Evolutionary conservation across 768 basidiomycete genomes (phyloP).

Genomic region (Leucosporidium creatinivorum): DNA sequence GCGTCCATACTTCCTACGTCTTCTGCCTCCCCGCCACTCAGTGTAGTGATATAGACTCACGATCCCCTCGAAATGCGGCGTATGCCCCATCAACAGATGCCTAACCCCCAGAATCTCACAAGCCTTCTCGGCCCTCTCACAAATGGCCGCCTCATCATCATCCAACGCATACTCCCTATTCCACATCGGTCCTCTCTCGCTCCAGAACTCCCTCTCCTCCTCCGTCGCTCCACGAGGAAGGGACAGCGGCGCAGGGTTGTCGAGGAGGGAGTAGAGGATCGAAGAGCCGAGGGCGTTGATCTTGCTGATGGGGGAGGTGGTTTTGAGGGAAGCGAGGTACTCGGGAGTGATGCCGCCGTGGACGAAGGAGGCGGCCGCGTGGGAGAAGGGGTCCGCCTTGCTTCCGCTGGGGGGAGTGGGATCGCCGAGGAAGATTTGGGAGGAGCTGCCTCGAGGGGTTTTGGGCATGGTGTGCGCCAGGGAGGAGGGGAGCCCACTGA

Average conservation of each 20-base stretch:
- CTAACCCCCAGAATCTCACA: slow-evolving; percentile 68
- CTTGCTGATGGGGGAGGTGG: slow-evolving; percentile 48
- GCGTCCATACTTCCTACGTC: too few species aligned
- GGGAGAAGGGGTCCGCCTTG: slow-evolving; percentile 53
- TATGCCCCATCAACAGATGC: slow-evolving; percentile 93
- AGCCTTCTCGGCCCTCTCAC: slow-evolving; percentile 63
- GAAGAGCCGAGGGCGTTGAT: slow-evolving; percentile 70
- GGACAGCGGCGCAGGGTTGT: slow-evolving; percentile 41
- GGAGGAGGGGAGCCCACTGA: slow-evolving; percentile 18
- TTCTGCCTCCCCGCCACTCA: too few species aligned
- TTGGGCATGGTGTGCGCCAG: slow-evolving; percentile 65
- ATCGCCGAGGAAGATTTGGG: slow-evolving; percentile 38
- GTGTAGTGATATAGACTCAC: slow-evolving; percentile 47
- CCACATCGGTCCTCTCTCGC: slow-evolving; percentile 63
- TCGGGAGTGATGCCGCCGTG: slow-evolving; percentile 82
- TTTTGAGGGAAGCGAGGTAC: slow-evolving; percentile 53
- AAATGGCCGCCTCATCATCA: slow-evolving; percentile 58
- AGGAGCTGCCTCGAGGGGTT: slow-evolving; percentile 38
- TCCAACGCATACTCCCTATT: slow-evolving; percentile 87
- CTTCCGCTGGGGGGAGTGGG: slow-evolving; percentile 49
- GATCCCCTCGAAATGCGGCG: slow-evolving; percentile 83
- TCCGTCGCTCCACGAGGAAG: slow-evolving; percentile 59
- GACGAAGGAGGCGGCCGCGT: slow-evolving; percentile 80
- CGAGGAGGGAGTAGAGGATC: slow-evolving; percentile 63
- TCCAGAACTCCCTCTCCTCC: slow-evolving; percentile 67